Conservation (phyloP, 805 yeast species). For the Candida ipomoeae region DNA sequence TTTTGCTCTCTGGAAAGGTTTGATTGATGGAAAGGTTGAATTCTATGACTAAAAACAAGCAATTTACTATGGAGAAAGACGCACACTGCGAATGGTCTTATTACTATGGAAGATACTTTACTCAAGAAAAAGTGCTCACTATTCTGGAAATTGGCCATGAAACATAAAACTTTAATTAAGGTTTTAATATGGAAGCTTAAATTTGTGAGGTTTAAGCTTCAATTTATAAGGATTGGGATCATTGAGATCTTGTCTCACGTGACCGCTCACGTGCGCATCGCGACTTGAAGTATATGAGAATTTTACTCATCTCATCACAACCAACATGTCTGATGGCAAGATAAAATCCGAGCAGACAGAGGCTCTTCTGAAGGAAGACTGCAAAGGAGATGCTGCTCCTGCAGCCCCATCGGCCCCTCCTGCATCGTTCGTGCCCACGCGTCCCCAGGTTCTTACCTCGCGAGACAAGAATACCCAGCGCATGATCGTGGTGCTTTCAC, state of each 20-base stretch:
- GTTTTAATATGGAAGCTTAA: neutral
- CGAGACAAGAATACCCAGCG: constrained; percentile 84
- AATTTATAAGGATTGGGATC: neutral
- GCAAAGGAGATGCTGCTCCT: neutral
- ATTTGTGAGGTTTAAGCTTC: neutral
- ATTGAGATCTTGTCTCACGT: neutral
- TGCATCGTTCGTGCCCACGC: constrained; percentile 82
- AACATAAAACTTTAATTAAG: no score
- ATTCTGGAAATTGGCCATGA: no score
- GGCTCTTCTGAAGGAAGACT: neutral
- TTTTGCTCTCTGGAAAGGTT: no score
- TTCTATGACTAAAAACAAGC: no score
- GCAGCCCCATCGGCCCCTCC: constrained; percentile 14
- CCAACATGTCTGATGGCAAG: constrained; percentile 2
- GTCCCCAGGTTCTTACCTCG: constrained; percentile 76
- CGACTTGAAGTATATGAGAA: constrained; percentile 1
- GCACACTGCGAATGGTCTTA: no score
- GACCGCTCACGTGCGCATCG: neutral
- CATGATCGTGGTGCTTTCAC: constrained; percentile 88
- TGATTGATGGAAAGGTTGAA: no score
- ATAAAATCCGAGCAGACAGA: constrained; percentile 1
- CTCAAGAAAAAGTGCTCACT: no score
- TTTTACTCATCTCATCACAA: constrained; percentile 3
- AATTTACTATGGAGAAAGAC: no score
- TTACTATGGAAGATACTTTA: no score